Evolutionary conservation across 306 rosid species (phyloP).

Genomic region (Malus sieversii): DNA sequence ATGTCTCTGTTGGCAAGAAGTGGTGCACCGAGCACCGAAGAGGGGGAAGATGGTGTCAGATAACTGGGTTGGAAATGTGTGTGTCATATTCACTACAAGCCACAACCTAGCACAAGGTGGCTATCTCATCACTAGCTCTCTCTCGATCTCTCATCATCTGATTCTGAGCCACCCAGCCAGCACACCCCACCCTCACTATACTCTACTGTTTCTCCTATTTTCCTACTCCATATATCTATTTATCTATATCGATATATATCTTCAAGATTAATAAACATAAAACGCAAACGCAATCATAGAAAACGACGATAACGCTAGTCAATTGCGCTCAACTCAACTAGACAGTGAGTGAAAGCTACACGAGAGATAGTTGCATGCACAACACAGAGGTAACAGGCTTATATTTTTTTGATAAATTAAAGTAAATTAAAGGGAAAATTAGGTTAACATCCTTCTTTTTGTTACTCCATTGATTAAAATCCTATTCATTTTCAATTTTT

Average conservation of each 20-base stretch:
- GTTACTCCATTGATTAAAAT: too few species aligned
- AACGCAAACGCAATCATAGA: background rate
- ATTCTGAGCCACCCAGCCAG: slow-evolving; percentile 18
- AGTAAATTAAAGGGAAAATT: background rate
- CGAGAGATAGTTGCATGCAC: background rate
- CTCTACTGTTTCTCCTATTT: background rate
- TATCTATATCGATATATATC: background rate
- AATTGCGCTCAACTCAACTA: slow-evolving; percentile 46
- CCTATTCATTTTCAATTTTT: too few species aligned
- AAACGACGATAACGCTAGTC: slow-evolving; percentile 26
- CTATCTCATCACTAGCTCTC: background rate
- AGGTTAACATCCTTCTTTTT: too few species aligned
- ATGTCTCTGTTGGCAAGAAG: background rate
- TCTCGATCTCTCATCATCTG: background rate
- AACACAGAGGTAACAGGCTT: background rate
- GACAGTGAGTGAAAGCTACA: slow-evolving; percentile 26
- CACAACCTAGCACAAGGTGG: background rate
- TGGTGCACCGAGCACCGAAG: background rate
- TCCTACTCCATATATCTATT: background rate
- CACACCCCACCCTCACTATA: background rate
- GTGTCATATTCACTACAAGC: slow-evolving; percentile 33
- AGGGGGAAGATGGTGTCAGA: slow-evolving; percentile 14
- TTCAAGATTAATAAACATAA: background rate
- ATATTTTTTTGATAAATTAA: background rate
- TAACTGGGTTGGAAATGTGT: slow-evolving; percentile 23